Evolutionary conservation across 495 filamentous ascomycete species (phyloP).

Genomic region (Elaphomyces granulatus): DNA sequence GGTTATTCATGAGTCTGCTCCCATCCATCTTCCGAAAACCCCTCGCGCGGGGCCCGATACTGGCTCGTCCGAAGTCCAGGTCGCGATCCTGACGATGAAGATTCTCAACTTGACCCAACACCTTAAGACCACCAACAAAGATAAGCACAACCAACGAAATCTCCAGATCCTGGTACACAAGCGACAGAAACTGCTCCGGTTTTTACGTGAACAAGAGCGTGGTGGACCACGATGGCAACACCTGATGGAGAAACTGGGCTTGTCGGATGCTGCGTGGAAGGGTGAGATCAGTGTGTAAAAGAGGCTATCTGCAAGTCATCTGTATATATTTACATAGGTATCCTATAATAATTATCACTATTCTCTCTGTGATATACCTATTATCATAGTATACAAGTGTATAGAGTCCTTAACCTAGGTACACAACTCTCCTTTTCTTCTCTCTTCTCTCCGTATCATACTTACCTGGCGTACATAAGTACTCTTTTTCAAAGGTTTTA

Average conservation of each 20-base stretch:
- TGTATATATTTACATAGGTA: too few relatives aligned
- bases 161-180: conserved; percentile 72
- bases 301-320: too few relatives aligned
- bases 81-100: conserved; percentile 91
- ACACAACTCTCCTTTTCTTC: too few relatives aligned
- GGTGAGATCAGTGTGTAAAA: conserved; percentile 65
- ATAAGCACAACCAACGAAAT: conserved; percentile 92
- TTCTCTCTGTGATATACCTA: too few relatives aligned
- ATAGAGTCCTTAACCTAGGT: too few relatives aligned
- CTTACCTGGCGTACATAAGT: too few relatives aligned
- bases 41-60: conserved; percentile 78
- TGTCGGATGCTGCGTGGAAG: conserved; percentile 77
- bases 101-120: conserved; percentile 64
- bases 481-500: too few relatives aligned
- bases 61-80: conserved; percentile 88
- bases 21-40: conserved; percentile 31
- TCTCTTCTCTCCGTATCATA: too few relatives aligned
- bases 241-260: conserved; percentile 62
- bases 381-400: too few relatives aligned
- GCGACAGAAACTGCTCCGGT: conserved; percentile 73
- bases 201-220: conserved; percentile 77
- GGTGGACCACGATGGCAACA: conserved; percentile 81
- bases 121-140: conserved; percentile 40
- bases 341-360: too few relatives aligned
- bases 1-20: conserved; percentile 13